Conservation (phyloP, 2,329 filamentous ascomycete species). For the Beauveria sp. region DNA sequence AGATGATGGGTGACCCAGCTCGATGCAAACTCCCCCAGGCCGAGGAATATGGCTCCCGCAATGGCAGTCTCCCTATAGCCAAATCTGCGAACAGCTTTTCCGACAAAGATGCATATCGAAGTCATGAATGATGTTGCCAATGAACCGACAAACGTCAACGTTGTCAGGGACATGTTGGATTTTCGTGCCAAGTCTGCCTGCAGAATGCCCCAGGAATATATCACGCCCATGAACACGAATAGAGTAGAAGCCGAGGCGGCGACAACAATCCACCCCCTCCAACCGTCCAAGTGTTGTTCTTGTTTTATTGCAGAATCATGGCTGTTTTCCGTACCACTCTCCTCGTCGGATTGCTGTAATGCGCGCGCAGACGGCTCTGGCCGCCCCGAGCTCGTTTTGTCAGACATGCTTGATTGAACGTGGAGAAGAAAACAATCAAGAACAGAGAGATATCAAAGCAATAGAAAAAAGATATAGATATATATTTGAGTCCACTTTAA, state of each 20-base stretch:
- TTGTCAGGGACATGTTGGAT: conserved; percentile 17
- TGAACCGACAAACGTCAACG: conserved; percentile 22
- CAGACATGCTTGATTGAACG: not conserved
- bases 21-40: conserved; percentile 21
- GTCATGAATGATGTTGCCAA: conserved; percentile 22
- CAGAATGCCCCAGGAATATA: conserved; percentile 23
- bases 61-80: conserved; percentile 19
- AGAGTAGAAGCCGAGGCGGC: conserved; percentile 18
- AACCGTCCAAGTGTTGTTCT: conserved; percentile 11
- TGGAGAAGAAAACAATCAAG: not conserved
- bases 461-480: not conserved
- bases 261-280: conserved; percentile 20
- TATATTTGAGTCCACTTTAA: conserved; percentile 1
- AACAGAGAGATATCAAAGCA: not conserved
- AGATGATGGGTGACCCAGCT: conserved; percentile 18
- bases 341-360: conserved; percentile 1
- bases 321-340: conserved; percentile 1
- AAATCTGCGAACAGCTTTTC: conserved; percentile 17
- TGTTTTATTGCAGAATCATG: not conserved
- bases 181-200: conserved; percentile 19
- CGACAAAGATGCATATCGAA: conserved; percentile 20
- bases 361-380: not conserved
- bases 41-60: conserved; percentile 18
- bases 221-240: conserved; percentile 23
- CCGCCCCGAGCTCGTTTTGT: not conserved